Percentiles rank a stretch among this genome's conserved stretches.
Evolutionary conservation across 2,329 filamentous ascomycete species (phyloP).

Genomic region (Clonostachys byssicola): DNA sequence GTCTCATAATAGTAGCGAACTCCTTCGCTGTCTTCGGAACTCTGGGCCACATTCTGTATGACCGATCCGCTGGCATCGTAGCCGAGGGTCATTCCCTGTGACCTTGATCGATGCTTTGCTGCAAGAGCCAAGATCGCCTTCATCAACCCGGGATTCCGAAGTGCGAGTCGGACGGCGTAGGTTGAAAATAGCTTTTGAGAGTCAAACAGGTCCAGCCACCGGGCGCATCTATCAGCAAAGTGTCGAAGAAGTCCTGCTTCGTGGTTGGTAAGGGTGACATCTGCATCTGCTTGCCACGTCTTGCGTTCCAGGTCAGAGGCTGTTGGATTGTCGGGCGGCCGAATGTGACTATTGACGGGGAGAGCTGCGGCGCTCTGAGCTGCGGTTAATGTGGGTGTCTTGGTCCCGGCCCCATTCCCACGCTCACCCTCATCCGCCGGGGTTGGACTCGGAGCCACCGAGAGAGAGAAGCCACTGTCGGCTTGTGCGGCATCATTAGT

Average conservation of each 20-base stretch:
- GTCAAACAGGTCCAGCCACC: slow-evolving; percentile 7
- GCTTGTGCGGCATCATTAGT: slow-evolving; percentile 12
- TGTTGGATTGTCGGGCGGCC: not conserved
- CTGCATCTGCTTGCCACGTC: slow-evolving; percentile 7
- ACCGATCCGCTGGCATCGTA: not conserved
- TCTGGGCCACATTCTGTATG: not conserved
- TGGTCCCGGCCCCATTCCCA: not conserved
- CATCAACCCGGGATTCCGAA: slow-evolving; percentile 46
- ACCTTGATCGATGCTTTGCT: slow-evolving; percentile 32
- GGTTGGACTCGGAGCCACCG: slow-evolving; percentile 8
- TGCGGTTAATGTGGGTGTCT: not conserved
- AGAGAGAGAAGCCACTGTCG: slow-evolving; percentile 18
- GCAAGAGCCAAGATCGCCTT: slow-evolving; percentile 51
- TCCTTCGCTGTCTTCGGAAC: slow-evolving; percentile 17
- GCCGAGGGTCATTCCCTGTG: slow-evolving; percentile 1
- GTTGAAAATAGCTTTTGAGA: slow-evolving; percentile 6
- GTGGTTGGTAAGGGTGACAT: slow-evolving; percentile 8
- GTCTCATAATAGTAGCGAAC: slow-evolving; percentile 53
- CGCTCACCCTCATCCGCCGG: slow-evolving; percentile 3
- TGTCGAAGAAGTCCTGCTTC: slow-evolving; percentile 19
- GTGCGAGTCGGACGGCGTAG: slow-evolving; percentile 6
- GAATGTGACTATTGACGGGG: not conserved
- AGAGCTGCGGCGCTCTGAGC: slow-evolving; percentile 3
- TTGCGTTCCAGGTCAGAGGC: slow-evolving; percentile 11
- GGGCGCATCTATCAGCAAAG: slow-evolving; percentile 15